Evolutionary conservation across 306 rosid species (phyloP), one percentile per base, ranked within the genome.

Genomic region (Trifolium subterraneum): DNA sequence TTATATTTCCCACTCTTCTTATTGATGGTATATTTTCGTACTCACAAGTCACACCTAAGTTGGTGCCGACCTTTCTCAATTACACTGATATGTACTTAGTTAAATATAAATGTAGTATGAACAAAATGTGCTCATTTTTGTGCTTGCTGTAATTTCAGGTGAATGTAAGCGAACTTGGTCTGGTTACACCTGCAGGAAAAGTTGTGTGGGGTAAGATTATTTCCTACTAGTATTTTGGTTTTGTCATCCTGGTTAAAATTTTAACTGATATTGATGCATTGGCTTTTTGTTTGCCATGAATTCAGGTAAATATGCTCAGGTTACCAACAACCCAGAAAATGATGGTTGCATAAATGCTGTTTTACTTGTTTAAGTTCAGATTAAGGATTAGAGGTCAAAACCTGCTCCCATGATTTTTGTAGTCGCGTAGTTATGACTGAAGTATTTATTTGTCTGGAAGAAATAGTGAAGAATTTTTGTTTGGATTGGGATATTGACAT

Each of bases 281-380:
- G 56, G 72, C 16, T 16, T 72, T 64, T 74, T 70, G 8, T 75
- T 63, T 58, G 54, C 78, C 60, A 10, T 68, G 29, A 54, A 51
- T 82, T 77, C 86, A 91, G 97, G 98, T 73, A 94, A 94, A 82
- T 92, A 92, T 78, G 97, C 99, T 51, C 99, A 94, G 82, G 97
- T 94, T 70, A 94, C 96, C 3, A 94, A 94, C 77, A 88, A 94
- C 73, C 96, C 97, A 5, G 99, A 94, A 84, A 94, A 92, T 25
- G 99, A 94, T 44, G 97, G 99, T 19, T 94, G 97, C 64, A 90
- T 92, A 78, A 94, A 94, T 71, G 99, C 87, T 36, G 96, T 88
- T 76, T 82, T 94, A 77, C 99, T 94, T 44, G 99, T 94, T 68
- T 94, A 82, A 83, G 71, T 60, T 64, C 52, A 25, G 35, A 68